phyloP scores from a whole-genome alignment of 169 alveolate species.

The Cystoisospora suis region DNA sequence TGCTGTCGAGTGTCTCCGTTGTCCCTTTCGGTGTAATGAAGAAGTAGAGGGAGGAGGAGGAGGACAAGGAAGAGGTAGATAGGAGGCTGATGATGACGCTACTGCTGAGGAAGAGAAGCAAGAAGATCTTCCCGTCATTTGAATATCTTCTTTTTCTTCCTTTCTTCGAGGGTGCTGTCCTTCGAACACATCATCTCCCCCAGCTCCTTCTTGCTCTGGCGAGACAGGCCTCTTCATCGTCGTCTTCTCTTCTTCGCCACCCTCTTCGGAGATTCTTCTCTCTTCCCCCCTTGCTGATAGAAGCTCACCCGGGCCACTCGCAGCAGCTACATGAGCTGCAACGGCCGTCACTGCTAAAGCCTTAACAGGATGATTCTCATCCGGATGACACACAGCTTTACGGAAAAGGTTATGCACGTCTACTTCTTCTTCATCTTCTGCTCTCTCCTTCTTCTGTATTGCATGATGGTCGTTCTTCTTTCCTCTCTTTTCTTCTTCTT shows the following conservation, averaged over 20 bases:
- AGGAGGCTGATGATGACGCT: no score
- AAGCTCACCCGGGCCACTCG: neutral
- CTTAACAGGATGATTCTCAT: neutral
- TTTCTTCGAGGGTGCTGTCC: neutral
- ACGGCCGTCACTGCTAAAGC: slow-evolving; percentile 1
- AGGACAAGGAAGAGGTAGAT: no score
- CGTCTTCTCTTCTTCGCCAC: neutral
- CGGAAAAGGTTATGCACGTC: no score
- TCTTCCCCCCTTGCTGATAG: neutral
- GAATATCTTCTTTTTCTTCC: neutral
- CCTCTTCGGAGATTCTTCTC: neutral
- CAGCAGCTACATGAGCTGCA: neutral
- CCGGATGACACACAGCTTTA: neutral
- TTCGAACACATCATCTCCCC: neutral
- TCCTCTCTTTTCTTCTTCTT: no score
- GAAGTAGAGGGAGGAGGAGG: no score
- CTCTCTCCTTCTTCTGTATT: neutral
- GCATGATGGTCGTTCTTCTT: no score
- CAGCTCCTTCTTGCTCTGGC: neutral
- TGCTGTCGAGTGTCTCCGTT: no score
- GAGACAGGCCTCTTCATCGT: neutral
- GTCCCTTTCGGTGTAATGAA: no score
- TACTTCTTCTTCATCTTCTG: neutral
- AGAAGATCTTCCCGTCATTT: no score
- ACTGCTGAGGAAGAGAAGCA: no score